A percentile compares a stretch with the other conserved stretches of the same genome.
Evolutionary conservation across 2,329 filamentous ascomycete genomes (phyloP).

Genomic region (Penicillium sp.): DNA sequence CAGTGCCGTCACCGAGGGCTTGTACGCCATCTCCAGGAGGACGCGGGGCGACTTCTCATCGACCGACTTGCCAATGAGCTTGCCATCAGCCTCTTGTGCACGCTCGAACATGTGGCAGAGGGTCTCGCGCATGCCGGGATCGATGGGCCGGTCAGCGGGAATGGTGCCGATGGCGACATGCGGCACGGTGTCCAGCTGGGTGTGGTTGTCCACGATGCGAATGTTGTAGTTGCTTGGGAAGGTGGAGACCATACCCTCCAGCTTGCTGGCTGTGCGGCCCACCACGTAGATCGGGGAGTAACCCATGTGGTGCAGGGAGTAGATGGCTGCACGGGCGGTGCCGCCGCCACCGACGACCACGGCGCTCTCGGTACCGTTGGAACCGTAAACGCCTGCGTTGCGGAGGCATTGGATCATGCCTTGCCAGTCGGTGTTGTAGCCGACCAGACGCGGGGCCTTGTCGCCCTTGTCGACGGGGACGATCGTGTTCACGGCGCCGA

Average conservation of each 20-base stretch:
- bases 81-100: conserved; percentile 48
- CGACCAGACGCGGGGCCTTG: conserved; percentile 58
- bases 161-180: conserved; percentile 84
- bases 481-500: conserved; percentile 94
- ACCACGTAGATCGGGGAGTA: conserved; percentile 85
- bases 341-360: conserved; percentile 90
- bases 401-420: conserved; percentile 82
- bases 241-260: conserved; percentile 63
- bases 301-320: conserved; percentile 77
- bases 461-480: conserved; percentile 57
- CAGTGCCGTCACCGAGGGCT: conserved; percentile 75
- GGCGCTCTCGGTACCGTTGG: conserved; percentile 51
- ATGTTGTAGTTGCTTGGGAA: conserved; percentile 76
- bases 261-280: conserved; percentile 70
- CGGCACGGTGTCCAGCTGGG: conserved; percentile 56
- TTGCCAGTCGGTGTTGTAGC: conserved; percentile 94
- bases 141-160: conserved; percentile 81
- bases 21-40: conserved; percentile 94
- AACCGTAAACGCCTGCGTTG: conserved; percentile 60
- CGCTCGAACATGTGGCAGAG: conserved; percentile 55
- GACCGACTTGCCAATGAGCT: conserved; percentile 32
- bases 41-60: conserved; percentile 52
- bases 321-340: conserved; percentile 87
- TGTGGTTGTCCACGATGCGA: conserved; percentile 56
- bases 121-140: conserved; percentile 65